Base-by-base conservation (phyloP, 2,329 filamentous ascomycete genomes). In the Pseudogymnoascus sp. region DNA sequence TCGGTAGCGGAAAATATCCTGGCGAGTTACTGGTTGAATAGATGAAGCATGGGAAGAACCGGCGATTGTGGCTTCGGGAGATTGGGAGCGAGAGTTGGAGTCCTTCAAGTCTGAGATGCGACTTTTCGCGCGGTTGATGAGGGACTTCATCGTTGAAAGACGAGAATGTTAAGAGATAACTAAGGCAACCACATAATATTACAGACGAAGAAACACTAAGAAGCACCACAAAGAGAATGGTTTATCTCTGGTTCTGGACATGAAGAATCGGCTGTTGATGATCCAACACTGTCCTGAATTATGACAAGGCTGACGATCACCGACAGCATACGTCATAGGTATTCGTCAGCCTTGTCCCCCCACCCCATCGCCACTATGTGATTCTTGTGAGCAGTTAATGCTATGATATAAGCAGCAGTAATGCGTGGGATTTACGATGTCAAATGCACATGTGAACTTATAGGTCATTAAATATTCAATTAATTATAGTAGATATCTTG, bases 1-100 rank as follows among this genome's bases (percentile, higher is more conserved):
- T 43, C 83, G 79, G 68, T 85, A 86, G 60, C 81, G 76, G 29
- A 80, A 70, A 19, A 83, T 61, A 61, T 75, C 73, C 6, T 74
- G 60, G 75, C 76, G 63, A 61, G 70, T 67, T 64, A 73, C 63
- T 1, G 67, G 65, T 10, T 35, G 14, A 19, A 81, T 77, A 19
- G 66, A 65, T 10, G 70, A 70, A 1, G 67, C 66, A 31, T 70
- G 66, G 38, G 59, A 19, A 21, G 14, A 26, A 31, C 26, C 39
- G 45, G 19, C 5, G 49, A 3, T 60, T 3, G 14, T 35, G 10
- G 35, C 16, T 31, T 61, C 21, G n/a, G 33, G 21, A 45, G 60
- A 29, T 39, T 31, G 43, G 41, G 60, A 59, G 62, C 49, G 61
- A 33, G 68, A 62, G 41, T 31, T 35, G 29, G 43, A 58, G 21